These are phyloP conservation scores for Sclerotinia glacialis DNA, from an alignment of 2,329 filamentous ascomycete species.

Conservation along the genomic window DNA sequence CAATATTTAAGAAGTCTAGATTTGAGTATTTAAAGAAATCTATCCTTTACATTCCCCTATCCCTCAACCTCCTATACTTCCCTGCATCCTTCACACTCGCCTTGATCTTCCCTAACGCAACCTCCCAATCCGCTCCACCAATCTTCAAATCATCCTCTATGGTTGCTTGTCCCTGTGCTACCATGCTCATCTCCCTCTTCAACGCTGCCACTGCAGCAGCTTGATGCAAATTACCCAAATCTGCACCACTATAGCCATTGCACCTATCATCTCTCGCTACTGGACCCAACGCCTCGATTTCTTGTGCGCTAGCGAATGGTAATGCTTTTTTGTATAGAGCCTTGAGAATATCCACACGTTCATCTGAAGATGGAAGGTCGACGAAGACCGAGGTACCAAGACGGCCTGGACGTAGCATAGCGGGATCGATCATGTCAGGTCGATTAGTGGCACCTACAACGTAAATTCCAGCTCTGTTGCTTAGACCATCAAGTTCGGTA, in stretches of 20 bases:
- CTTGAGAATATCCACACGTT: slow-evolving; percentile 80
- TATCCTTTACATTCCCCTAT: slow-evolving; percentile 38
- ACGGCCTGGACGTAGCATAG: slow-evolving; percentile 88
- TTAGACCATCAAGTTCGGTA: slow-evolving; percentile 87
- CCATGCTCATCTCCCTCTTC: slow-evolving; percentile 35
- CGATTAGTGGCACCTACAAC: slow-evolving; percentile 94
- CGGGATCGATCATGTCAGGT: slow-evolving; percentile 93
- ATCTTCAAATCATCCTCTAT: slow-evolving; percentile 33
- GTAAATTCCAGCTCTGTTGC: slow-evolving; percentile 79
- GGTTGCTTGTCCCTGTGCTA: slow-evolving; percentile 18
- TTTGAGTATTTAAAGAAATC: not conserved
- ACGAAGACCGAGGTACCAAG: slow-evolving; percentile 88
- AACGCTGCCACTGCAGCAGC: slow-evolving; percentile 40
- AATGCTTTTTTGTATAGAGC: slow-evolving; percentile 59
- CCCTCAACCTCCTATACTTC: slow-evolving; percentile 40
- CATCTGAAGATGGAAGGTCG: slow-evolving; percentile 73
- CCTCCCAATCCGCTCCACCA: slow-evolving; percentile 38
- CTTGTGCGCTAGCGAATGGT: slow-evolving; percentile 51
- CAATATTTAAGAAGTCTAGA: not conserved
- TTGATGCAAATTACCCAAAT: slow-evolving; percentile 53
- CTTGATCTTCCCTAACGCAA: slow-evolving; percentile 37
- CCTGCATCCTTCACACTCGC: slow-evolving; percentile 41
- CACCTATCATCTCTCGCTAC: slow-evolving; percentile 69
- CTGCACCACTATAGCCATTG: slow-evolving; percentile 71
- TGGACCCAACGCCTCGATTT: slow-evolving; percentile 53